Evolutionary conservation across 1,139 yeast species (phyloP).

Genomic region (Blastobotrys elegans): DNA sequence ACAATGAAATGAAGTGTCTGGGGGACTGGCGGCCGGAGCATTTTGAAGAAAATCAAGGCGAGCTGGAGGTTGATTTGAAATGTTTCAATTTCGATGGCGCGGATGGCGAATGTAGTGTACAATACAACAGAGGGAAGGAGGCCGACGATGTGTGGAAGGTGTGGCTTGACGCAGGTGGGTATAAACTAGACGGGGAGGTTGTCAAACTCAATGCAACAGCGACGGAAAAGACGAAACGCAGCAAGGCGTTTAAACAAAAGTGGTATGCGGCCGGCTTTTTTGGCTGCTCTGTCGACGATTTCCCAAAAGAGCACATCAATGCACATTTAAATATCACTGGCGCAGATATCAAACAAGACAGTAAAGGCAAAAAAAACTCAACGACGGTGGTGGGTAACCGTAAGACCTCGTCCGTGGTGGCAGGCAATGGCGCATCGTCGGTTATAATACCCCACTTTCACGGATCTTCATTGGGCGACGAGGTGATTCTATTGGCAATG

Average conservation of each 20-base stretch:
- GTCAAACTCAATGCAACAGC: slow-evolving; percentile 4
- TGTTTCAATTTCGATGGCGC: background rate
- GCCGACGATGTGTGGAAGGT: slow-evolving; percentile 1
- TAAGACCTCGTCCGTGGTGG: background rate
- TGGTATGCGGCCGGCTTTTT: slow-evolving; percentile 3
- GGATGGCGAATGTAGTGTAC: background rate
- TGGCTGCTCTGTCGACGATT: slow-evolving; percentile 1
- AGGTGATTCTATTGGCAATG: background rate
- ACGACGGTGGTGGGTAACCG: background rate
- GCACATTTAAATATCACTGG: background rate
- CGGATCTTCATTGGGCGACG: background rate
- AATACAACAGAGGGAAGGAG: background rate
- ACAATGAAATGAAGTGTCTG: background rate
- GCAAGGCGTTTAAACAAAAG: background rate
- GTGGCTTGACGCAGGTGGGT: background rate
- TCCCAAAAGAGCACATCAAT: slow-evolving; percentile 2
- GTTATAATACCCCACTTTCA: background rate
- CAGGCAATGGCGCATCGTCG: background rate
- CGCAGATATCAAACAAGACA: background rate
- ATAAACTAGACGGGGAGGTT: background rate
- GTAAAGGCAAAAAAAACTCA: background rate
- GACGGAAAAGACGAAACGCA: background rate
- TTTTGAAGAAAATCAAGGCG: background rate
- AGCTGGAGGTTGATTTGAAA: background rate
- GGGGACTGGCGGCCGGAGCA: slow-evolving; percentile 2